Base-by-base conservation (phyloP, 176 grass and related monocot genomes). In the Echinochloa phyllopogon region DNA sequence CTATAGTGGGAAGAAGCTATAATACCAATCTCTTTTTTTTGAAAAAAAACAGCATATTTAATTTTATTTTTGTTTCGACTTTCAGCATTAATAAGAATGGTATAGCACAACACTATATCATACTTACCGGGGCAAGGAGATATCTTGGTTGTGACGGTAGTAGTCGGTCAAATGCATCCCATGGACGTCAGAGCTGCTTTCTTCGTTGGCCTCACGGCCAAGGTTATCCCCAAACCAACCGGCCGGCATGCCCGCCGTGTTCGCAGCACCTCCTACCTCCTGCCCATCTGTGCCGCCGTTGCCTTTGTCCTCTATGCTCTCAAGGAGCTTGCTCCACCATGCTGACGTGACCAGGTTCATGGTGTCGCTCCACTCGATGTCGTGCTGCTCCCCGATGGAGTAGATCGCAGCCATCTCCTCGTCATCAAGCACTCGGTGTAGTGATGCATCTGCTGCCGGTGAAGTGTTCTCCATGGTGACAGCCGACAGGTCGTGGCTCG, bases 241-340 rank as follows among this genome's bases (percentile, higher is more conserved):
- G 7, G 24, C 43, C 3, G 61, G 38, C 65, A 69, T 77, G 38
- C 38, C 43, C 77, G 10, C 17, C 24, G 41, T 23, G 65, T 65
- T 56, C 8, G 49, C 10, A 64, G 85, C 37, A 13, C 74, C 74
- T 60, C 62, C 29, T 23, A 33, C 13, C 45, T 81, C 82, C 33
- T 41, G 56, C 47, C 5, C 23, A 15, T 6, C 4, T 57, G 81
- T n/a, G n/a, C 72, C 81, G n/a, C 72, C 81, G 37, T 65, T 36
- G 21, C 81, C 74, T 62, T 62, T 83, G 21, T 66, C 91, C 40
- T 93, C 91, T 65, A 93, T 81, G 81, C 83, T 91, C 80, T 92
- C 89, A 17, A 98, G 88, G 69, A 95, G 91, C 39, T 86, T 87
- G 88, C 91, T 98, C 96, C 96, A 99, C 93, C 91, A 99, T 39